Base-by-base conservation (phyloP, 2,329 filamentous ascomycete genomes). In the Exserohilum turcica region DNA sequence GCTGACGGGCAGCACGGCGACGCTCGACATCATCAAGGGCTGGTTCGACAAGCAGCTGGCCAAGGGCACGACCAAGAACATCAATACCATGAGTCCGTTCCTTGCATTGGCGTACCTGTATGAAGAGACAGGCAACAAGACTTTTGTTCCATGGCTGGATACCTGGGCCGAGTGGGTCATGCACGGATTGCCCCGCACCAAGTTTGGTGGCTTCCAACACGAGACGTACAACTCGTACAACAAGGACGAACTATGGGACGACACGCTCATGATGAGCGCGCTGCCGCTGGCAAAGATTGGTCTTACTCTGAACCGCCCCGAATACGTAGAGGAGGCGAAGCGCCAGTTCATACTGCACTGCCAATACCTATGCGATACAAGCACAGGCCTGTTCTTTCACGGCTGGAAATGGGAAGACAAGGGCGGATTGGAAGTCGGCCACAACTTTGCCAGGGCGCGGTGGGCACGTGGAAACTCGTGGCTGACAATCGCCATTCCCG, bases 261-360 rank as follows among this genome's bases (percentile, higher is more conserved):
- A 93, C 70, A 93, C 90, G 5, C 79, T 93, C 38, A 92, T 93
- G 89, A 93, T 93, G 90, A 92, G 88, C 0, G 89, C 91, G 5
- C 77, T 92, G 74, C 90, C 90, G 1, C 79, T 92, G 15, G 89
- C 89, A 15, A 92, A 92, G 77, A 92, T 92, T 56, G 90, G 90
- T 0, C 81, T 86, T 50, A 78, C 91, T 3, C 80, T 93, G 2
- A 79, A 83, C 56, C 79, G 89, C 1, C 87, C 87, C 0, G 82
- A 88, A 60, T 93, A 93, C 68, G 79, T 92, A 21, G 87, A 85
- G 36, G 90, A 93, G 74, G 89, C 89, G 9, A 91, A 91, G 76
- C 79, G 83, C 6, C 90, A 92, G 72, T 91, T 92, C 67, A 78
- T 92, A 37, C 75, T 91, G 12, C 90, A 92, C 64, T 84, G 91